A percentile compares a stretch with the other conserved stretches of the same genome.
phyloP scores from a whole-genome alignment of 805 yeast species.

The Pichia sporocuriosa region DNA sequence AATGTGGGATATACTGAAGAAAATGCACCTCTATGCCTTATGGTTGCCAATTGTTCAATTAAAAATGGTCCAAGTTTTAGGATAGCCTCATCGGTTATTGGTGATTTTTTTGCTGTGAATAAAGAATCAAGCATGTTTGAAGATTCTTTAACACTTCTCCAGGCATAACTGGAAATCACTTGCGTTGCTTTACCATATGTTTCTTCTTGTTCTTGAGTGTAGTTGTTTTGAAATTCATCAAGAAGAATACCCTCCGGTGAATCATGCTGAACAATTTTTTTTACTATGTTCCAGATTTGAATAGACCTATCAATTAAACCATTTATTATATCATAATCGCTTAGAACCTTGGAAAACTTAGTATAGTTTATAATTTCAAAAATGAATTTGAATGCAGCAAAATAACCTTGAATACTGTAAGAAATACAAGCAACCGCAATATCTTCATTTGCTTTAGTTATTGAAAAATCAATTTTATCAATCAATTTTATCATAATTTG shows the following conservation, averaged over 20 bases:
- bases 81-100: constrained; percentile 27
- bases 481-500: constrained; percentile 30
- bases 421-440: constrained; percentile 39
- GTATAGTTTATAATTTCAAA: constrained; percentile 19
- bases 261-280: constrained; percentile 53
- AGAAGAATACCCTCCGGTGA: constrained; percentile 66
- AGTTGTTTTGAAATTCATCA: constrained; percentile 34
- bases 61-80: constrained; percentile 45
- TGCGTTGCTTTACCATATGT: constrained; percentile 36
- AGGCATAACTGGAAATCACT: constrained; percentile 57
- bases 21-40: constrained; percentile 89
- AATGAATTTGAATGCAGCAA: constrained; percentile 46
- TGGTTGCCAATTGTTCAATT: constrained; percentile 59
- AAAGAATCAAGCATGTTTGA: constrained; percentile 46
- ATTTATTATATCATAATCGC: constrained; percentile 4
- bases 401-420: constrained; percentile 62
- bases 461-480: constrained; percentile 28
- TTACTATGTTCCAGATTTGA: constrained; percentile 38
- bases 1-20: constrained; percentile 83
- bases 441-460: constrained; percentile 30
- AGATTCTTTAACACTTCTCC: constrained; percentile 81
- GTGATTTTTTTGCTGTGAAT: constrained; percentile 21
- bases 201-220: constrained; percentile 27
- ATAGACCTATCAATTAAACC: constrained; percentile 10
- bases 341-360: constrained; percentile 5